Base-by-base conservation (phyloP, 1,139 yeast species). In the Yamadazyma kanchanaburiensis region DNA sequence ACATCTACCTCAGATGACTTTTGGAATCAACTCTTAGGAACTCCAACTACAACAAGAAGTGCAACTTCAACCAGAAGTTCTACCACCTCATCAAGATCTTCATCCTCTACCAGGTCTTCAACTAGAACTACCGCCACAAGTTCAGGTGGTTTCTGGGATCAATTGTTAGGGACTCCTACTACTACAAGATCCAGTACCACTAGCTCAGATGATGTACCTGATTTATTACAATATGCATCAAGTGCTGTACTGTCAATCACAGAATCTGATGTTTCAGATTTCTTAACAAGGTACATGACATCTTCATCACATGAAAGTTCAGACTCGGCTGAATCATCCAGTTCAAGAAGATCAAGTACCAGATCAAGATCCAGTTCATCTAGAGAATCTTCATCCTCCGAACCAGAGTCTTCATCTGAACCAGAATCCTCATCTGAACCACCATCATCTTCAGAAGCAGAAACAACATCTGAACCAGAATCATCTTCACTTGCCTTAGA, bases 41-140 rank as follows among this genome's bases (percentile, higher is more conserved):
- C 19, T 20, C 25, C 24, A 11, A 9, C 27, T 4, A 28, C 30
- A 5, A 6, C 22, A 20, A 7, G 23, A 12, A 12, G 15, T 10
- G 21, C 14, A 12, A 5, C 24, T n/a, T 4, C 15, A 8, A 15
- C 22, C 4, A 10, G 22, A 11, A 15, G 15, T 12, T 17, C 21
- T 2, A 25, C 30, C 8, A 22, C 30, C 11, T 8, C 21, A 22
- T 29, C 4, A 21, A 25, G 8, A 11, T 22, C 11, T 18, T 15
- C 13, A 21, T 18, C 20, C 9, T n/a, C n/a, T n/a, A n/a, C n/a
- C n/a, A n/a, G n/a, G n/a, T n/a, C n/a, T n/a, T n/a, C n/a, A n/a
- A n/a, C 34, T 10, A 22, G 30, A 2, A 31, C 32, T 15, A 25
- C 4, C 11, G n/a, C 23, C 11, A 26, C 35, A 8, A 10, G 15